These are phyloP conservation scores for Gastrodia elata DNA, from an alignment of 106 monocot genomes.

Conservation along the genomic window DNA sequence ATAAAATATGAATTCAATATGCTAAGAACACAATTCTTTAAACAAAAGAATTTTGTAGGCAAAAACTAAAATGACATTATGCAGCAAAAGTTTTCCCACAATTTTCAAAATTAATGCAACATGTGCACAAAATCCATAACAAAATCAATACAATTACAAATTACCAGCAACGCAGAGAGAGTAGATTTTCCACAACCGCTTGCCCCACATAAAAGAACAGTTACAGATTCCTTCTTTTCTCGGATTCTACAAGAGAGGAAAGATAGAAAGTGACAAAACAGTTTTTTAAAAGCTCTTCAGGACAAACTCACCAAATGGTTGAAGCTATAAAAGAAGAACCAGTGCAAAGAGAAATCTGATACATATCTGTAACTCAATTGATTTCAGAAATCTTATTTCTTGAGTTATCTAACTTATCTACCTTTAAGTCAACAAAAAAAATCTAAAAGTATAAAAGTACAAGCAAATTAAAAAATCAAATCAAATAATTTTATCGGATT, in stretches of 20 bases:
- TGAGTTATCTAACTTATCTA: no score
- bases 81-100: not conserved
- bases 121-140: not conserved
- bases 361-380: no score
- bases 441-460: no score
- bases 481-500: no score
- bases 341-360: no score
- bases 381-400: no score
- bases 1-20: not conserved
- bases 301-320: not conserved
- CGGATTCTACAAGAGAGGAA: slow-evolving; percentile 44
- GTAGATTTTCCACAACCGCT: slow-evolving; percentile 96
- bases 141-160: not conserved
- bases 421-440: no score
- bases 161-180: slow-evolving; percentile 82
- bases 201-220: slow-evolving; percentile 78
- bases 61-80: not conserved
- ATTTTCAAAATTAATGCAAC: not conserved
- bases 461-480: no score
- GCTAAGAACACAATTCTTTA: not conserved
- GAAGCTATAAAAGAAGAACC: no score
- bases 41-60: not conserved
- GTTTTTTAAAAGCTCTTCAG: not conserved
- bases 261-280: not conserved
- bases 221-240: slow-evolving; percentile 80